Base-by-base conservation (phyloP, 257 asterid species). In the Solanum rostratum region DNA sequence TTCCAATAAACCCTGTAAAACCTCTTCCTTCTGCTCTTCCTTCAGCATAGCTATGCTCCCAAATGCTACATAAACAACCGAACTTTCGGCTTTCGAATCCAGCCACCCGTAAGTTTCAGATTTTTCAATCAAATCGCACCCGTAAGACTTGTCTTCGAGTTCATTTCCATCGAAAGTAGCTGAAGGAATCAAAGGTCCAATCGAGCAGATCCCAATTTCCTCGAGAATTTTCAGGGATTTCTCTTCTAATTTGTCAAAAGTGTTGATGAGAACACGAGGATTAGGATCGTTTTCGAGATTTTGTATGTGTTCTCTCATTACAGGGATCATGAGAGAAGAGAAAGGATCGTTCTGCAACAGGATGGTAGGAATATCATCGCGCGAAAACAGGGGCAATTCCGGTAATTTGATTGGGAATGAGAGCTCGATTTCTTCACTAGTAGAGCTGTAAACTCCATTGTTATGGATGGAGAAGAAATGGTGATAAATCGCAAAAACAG, bases 61-160 rank as follows among this genome's bases (percentile, higher is more conserved):
- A 33, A 93, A 93, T 3, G 97, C 90, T 0, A 93, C 90, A 41
- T 93, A 93, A 5, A 92, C 89, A 18, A 93, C 94, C 0, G 97
- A 93, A 0, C 85, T 69, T 0, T 84, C 79, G 0, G 68, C 79
- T 62, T 88, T 84, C 3, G 91, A 81, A 79, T 84, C 49, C 86
- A 94, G 10, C 95, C 97, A 94, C 6, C 30, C 20, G 1, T 84
- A 89, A 18, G 86, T 92, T 0, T 76, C 88, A 2, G 91, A 85
- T 46, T 90, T 86, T 15, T 71, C 50, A 80, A 90, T 86, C n/a
- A 91, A 87, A 73, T 90, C 93, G 11, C 88, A 89, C 2, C 90
- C 88, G 5, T 84, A 80, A 0, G 91, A 87, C 53, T 68, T 86
- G 3, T 88, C 93, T 0, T 59, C 6, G 2, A 85, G 60, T 59